Percentiles rank a stretch among this genome's conserved stretches.
phyloP scores from a whole-genome alignment of 2,329 filamentous ascomycete species.

The Epichloe sp. region DNA sequence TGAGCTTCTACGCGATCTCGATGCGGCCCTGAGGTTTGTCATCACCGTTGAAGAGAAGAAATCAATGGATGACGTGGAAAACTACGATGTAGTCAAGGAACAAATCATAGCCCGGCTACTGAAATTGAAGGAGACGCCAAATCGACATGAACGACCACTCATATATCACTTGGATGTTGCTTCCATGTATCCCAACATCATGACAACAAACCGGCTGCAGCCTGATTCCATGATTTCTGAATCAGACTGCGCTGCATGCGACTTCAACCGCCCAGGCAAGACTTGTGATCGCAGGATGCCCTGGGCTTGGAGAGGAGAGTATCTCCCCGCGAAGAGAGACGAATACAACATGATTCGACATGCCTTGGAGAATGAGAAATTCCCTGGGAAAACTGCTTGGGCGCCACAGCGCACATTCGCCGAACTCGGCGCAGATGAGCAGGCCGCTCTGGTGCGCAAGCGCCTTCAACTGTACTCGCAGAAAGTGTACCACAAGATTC shows the following conservation, averaged over 20 bases:
- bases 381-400: slow-evolving; percentile 66
- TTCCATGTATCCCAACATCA: slow-evolving; percentile 99
- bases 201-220: slow-evolving; percentile 96
- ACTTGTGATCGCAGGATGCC: slow-evolving; percentile 90
- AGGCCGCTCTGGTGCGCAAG: slow-evolving; percentile 68
- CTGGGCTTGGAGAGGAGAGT: slow-evolving; percentile 98
- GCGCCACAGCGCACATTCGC: slow-evolving; percentile 62
- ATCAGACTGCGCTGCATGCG: slow-evolving; percentile 90
- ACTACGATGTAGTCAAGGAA: slow-evolving; percentile 72
- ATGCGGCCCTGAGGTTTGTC: slow-evolving; percentile 79
- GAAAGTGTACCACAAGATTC: slow-evolving; percentile 99
- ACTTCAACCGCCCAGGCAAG: slow-evolving; percentile 95
- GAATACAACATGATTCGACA: slow-evolving; percentile 99
- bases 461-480: slow-evolving; percentile 86
- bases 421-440: slow-evolving; percentile 71
- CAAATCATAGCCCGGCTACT: slow-evolving; percentile 64
- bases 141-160: slow-evolving; percentile 70
- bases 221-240: slow-evolving; percentile 99
- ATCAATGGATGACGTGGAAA: slow-evolving; percentile 61
- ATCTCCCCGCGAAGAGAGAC: slow-evolving; percentile 85
- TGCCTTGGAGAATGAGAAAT: slow-evolving; percentile 81
- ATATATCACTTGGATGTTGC: slow-evolving; percentile 98
- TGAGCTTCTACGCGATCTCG: slow-evolving; percentile 73
- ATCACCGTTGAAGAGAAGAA: slow-evolving; percentile 77
- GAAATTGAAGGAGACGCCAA: slow-evolving; percentile 67